These are phyloP conservation scores for Brassica balearica DNA, from an alignment of 441 rosid species.

Conservation along the genomic window DNA sequence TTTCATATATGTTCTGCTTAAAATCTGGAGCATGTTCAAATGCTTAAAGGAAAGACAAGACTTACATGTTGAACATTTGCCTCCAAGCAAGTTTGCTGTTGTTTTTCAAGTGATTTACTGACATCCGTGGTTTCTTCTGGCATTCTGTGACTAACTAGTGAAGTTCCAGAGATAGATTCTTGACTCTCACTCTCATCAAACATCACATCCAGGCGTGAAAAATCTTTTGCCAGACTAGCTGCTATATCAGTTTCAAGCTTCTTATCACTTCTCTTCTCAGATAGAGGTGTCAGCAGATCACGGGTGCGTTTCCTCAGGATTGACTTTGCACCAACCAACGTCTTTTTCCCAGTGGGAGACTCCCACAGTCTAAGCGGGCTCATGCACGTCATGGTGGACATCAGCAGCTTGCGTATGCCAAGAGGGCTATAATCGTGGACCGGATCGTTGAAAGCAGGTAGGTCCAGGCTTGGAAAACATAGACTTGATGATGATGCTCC, in stretches of 20 bases:
- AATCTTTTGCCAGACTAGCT: constrained; percentile 73
- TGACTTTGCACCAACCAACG: constrained; percentile 81
- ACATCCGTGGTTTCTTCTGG: constrained; percentile 20
- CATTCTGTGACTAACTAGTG: constrained; percentile 12
- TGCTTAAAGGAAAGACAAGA: constrained; percentile 6
- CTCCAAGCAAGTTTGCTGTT: constrained; percentile 28
- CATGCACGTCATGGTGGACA: constrained; percentile 88
- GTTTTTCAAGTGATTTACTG: constrained; percentile 40
- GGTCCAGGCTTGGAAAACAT: constrained; percentile 87
- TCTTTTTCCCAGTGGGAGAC: constrained; percentile 91
- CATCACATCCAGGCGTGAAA: constrained; percentile 86
- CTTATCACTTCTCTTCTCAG: constrained; percentile 86
- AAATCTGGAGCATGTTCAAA: not conserved
- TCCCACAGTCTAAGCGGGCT: constrained; percentile 95
- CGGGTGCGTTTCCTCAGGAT: constrained; percentile 89
- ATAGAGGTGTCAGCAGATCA: constrained; percentile 86
- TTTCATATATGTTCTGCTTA: not conserved
- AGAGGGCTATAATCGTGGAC: constrained; percentile 97
- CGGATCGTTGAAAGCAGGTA: constrained; percentile 83
- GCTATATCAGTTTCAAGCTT: constrained; percentile 79
- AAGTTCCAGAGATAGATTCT: constrained; percentile 36
- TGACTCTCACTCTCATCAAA: constrained; percentile 59
- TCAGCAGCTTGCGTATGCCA: constrained; percentile 94
- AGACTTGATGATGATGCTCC: constrained; percentile 77
- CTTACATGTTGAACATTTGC: constrained; percentile 36